Evolutionary conservation across 2,329 filamentous ascomycete species (phyloP), one percentile per base, ranked within the genome.

Genomic region (Herpotrichia juniperi): DNA sequence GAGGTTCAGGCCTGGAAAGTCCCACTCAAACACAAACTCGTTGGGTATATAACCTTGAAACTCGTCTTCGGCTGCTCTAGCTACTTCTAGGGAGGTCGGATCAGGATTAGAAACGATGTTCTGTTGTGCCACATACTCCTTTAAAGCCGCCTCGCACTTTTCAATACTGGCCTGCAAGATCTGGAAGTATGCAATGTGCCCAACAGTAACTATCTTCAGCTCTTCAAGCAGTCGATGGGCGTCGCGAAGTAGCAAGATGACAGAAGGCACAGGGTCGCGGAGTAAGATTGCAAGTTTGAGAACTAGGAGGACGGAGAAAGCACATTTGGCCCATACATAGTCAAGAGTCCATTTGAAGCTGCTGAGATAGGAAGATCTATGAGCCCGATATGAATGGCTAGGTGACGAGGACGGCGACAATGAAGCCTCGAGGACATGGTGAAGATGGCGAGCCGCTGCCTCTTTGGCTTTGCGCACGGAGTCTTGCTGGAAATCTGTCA

Each of bases 241-340:
- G 37, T 80, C 74, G 3, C 69, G 65, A 0, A 81, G 68, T 0
- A 81, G 68, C 42, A 74, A 58, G 51, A 75, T 53, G 57, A 79
- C 66, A 16, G 75, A 63, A 37, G 75, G 62, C 19, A 61, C 70
- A 31, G 61, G 63, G 8, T 80, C 77, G 0, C 78, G 78, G 0
- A 83, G 67, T 1, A 84, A 71, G 0, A 80, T 75, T 0, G 79
- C 77, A 3, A 84, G 70, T 50, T 82, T 82, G 2, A 84, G 74
- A 1, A 83, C 74, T 1, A 85, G 71, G 1, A 84, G 67, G 39
- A 83, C 80, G n/a, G 80, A 83, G 54, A 83, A 84, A 0, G 81
- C 80, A 45, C 79, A 81, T 61, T 84, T 84, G 0, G 81, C 81
- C 81, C 81, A 83, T 17, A 84, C 81, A 52, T 83, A 84, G 48